A percentile compares a stretch with the other conserved stretches of the same genome.
Conservation (phyloP, 306 rosid genomes). For the Hippophae gyantsensis region DNA sequence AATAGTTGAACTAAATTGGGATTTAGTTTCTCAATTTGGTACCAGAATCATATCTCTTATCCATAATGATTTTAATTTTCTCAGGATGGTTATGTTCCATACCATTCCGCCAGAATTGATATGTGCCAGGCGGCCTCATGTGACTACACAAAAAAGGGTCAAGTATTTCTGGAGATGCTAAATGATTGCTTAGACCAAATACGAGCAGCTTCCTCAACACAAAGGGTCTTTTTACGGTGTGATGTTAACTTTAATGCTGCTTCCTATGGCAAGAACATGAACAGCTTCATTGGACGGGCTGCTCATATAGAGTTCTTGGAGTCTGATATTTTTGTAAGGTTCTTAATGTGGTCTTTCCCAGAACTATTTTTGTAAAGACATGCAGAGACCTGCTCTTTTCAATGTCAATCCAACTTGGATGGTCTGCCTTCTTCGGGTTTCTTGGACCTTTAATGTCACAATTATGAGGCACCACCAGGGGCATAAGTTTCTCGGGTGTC, state of each 20-base stretch:
- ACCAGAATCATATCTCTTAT: neutral
- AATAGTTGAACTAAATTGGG: neutral
- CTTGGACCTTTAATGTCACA: neutral
- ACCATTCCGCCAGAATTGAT: constrained; percentile 92
- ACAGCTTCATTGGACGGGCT: constrained; percentile 74
- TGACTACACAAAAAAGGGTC: constrained; percentile 66
- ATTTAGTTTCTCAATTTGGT: neutral
- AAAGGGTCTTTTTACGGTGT: constrained; percentile 75
- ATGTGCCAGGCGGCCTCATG: constrained; percentile 73
- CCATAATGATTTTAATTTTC: constrained; percentile 16
- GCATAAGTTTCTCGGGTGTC: too few relatives aligned
- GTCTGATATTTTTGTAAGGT: constrained; percentile 63
- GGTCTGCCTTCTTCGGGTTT: neutral
- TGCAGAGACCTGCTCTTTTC: constrained; percentile 7
- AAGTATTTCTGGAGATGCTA: constrained; percentile 66
- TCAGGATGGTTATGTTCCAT: constrained; percentile 94
- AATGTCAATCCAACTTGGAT: constrained; percentile 11
- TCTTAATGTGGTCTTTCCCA: constrained; percentile 91
- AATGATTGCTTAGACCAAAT: constrained; percentile 82
- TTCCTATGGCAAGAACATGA: constrained; percentile 76
- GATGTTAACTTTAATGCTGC: constrained; percentile 80
- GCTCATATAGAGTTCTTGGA: constrained; percentile 92
- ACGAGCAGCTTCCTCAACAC: constrained; percentile 41
- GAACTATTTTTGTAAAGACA: constrained; percentile 48
- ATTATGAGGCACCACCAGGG: too few relatives aligned